Conservation (phyloP, 1,139 yeast genomes). For the Torulaspora globosa region DNA sequence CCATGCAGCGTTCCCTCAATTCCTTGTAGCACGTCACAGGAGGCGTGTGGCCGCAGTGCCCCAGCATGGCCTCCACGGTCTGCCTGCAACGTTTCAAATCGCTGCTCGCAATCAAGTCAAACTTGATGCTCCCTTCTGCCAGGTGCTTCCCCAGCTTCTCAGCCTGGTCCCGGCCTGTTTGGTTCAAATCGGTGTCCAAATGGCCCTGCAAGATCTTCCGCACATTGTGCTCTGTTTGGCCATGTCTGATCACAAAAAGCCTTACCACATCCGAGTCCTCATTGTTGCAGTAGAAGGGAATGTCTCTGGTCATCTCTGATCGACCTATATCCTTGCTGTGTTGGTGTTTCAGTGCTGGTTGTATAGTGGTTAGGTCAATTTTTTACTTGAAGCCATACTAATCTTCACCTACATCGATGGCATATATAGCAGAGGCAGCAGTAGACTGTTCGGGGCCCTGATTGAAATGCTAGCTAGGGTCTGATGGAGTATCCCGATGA, state of each 20-base stretch:
- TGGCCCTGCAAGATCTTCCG: constrained; percentile 74
- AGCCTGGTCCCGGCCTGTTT: constrained; percentile 56
- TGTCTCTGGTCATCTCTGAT: constrained; percentile 19
- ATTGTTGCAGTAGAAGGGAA: constrained; percentile 27
- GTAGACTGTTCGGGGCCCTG: not conserved
- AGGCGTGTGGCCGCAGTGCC: constrained; percentile 30
- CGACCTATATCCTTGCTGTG: not conserved
- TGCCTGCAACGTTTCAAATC: constrained; percentile 60
- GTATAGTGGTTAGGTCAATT: constrained; percentile 1
- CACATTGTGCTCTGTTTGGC: constrained; percentile 71
- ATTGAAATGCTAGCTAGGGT: not conserved
- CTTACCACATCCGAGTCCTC: constrained; percentile 44
- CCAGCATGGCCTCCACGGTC: constrained; percentile 45
- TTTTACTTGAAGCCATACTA: constrained; percentile 1
- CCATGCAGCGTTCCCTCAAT: constrained; percentile 78
- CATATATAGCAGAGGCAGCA: not conserved
- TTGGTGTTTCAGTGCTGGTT: not conserved
- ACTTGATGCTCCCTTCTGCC: constrained; percentile 19
- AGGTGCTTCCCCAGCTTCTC: constrained; percentile 43
- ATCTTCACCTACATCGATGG: not conserved
- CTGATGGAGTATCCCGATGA: constrained; percentile 35
- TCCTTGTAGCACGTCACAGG: constrained; percentile 34
- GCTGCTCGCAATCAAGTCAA: constrained; percentile 55
- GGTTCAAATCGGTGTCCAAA: constrained; percentile 53
- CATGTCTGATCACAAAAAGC: constrained; percentile 68